Conservation (phyloP, 305 asterid species). For the Fraxinus sp. region DNA sequence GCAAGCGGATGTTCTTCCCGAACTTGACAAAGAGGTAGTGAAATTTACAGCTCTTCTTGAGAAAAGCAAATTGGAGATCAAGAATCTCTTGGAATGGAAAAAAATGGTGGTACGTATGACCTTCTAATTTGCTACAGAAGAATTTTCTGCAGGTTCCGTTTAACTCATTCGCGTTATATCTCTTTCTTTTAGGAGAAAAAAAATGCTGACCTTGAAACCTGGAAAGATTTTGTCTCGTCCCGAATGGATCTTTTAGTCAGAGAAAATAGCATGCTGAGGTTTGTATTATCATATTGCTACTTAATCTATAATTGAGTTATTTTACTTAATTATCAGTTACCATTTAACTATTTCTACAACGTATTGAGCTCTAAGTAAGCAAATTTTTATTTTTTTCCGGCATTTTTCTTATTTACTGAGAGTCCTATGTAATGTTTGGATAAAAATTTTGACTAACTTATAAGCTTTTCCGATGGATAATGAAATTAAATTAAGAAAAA, state of each 20-base stretch:
- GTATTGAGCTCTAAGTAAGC: neutral
- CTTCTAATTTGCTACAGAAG: neutral
- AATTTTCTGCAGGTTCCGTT: constrained; percentile 1
- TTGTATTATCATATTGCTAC: constrained; percentile 21
- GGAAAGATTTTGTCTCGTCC: constrained; percentile 55
- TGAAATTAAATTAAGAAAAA: neutral
- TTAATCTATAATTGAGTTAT: neutral
- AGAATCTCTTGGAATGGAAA: constrained; percentile 76
- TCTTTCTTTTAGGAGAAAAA: constrained; percentile 56
- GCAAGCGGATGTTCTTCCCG: constrained; percentile 69
- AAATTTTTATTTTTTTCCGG: neutral
- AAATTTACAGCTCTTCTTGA: constrained; percentile 62
- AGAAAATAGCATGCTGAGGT: constrained; percentile 83
- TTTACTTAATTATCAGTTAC: neutral
- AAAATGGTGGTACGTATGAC: constrained; percentile 48
- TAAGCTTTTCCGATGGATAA: neutral
- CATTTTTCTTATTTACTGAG: neutral
- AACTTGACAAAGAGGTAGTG: constrained; percentile 64
- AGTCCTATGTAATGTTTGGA: neutral
- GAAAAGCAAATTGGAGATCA: constrained; percentile 66
- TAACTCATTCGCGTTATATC: constrained; percentile 5
- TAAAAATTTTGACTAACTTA: neutral
- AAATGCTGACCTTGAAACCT: constrained; percentile 62
- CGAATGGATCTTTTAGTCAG: constrained; percentile 59
- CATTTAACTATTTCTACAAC: neutral